phyloP scores from a whole-genome alignment of 2,329 filamentous ascomycete species.

The Diaporthe sp. region DNA sequence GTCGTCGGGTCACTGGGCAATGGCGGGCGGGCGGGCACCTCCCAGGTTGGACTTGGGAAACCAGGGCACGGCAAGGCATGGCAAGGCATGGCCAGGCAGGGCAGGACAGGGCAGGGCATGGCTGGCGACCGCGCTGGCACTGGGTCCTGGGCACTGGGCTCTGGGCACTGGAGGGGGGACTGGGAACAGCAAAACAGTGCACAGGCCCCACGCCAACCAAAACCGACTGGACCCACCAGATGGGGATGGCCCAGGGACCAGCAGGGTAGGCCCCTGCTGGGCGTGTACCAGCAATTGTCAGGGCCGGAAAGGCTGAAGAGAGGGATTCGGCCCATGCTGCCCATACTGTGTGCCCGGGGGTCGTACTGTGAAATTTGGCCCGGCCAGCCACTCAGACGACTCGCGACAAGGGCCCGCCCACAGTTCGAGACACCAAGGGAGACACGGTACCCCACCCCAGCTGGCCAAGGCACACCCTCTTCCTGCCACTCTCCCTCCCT shows the following conservation, averaged over 20 bases:
- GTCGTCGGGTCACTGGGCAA: conserved; percentile 2
- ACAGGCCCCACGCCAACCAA: conserved; percentile 35
- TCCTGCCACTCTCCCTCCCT: conserved; percentile 3
- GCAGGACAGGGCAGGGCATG: conserved; percentile 11
- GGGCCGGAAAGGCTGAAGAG: conserved; percentile 25
- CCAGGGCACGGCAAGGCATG: conserved; percentile 11
- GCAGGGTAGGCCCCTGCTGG: conserved; percentile 28
- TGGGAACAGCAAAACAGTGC: conserved; percentile 34
- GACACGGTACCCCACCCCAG: conserved; percentile 33
- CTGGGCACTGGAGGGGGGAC: conserved; percentile 7
- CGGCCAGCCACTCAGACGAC: conserved; percentile 28
- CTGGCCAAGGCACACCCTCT: neutral
- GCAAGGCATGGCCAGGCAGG: conserved; percentile 2
- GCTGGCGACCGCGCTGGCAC: conserved; percentile 27
- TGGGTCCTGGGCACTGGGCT: conserved; percentile 4
- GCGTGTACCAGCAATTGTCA: conserved; percentile 27
- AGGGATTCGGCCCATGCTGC: conserved; percentile 13
- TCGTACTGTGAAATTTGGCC: conserved; percentile 21
- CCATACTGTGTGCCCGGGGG: neutral
- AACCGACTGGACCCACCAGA: conserved; percentile 31
- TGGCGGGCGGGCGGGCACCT: conserved; percentile 21
- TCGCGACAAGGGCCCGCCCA: conserved; percentile 28
- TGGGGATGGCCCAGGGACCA: conserved; percentile 17
- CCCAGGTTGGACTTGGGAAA: conserved; percentile 29
- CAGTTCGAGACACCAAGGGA: conserved; percentile 31